Percentiles rank a stretch among this genome's conserved stretches.
Evolutionary conservation across 192 early-diverging fungal species (phyloP).

Genomic region (Coemansia sp.): DNA sequence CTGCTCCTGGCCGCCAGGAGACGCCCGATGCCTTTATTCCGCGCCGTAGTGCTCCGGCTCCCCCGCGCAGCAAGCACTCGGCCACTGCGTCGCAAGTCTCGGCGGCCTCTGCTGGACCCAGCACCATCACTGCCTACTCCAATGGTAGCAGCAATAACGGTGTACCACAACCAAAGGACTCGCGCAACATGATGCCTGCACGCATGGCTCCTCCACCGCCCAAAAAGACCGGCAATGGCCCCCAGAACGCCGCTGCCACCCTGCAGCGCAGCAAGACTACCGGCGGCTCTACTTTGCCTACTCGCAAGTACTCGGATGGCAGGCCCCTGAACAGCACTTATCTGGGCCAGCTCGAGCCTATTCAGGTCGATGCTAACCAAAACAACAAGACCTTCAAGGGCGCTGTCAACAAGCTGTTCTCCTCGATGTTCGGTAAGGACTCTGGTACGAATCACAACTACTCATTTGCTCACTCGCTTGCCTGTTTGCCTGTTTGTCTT

Average conservation of each 20-base stretch:
- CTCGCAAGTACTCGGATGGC: constrained; percentile 54
- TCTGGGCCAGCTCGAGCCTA: constrained; percentile 54
- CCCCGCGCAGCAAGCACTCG: constrained; percentile 42
- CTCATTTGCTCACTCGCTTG: neutral
- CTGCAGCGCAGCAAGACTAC: constrained; percentile 58
- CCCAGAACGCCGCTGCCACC: constrained; percentile 18
- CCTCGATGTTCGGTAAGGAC: constrained; percentile 56
- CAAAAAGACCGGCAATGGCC: constrained; percentile 49
- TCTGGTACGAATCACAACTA: neutral
- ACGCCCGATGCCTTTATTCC: constrained; percentile 51
- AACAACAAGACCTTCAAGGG: constrained; percentile 57
- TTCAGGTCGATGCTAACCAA: constrained; percentile 40
- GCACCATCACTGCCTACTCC: constrained; percentile 26
- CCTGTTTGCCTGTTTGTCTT: neutral
- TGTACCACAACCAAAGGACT: constrained; percentile 7
- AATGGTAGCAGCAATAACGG: constrained; percentile 19
- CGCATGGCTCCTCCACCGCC: constrained; percentile 52
- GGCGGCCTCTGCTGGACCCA: constrained; percentile 19
- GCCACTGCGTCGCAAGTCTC: constrained; percentile 19
- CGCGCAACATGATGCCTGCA: constrained; percentile 28
- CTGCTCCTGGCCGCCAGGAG: constrained; percentile 15
- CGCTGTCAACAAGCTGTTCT: constrained; percentile 56
- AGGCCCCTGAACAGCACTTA: constrained; percentile 56
- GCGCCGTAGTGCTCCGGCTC: constrained; percentile 53
- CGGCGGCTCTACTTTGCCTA: constrained; percentile 33